phyloP scores from a whole-genome alignment of 2,329 filamentous ascomycete genomes.

The Emericellopsis cladophorae region DNA sequence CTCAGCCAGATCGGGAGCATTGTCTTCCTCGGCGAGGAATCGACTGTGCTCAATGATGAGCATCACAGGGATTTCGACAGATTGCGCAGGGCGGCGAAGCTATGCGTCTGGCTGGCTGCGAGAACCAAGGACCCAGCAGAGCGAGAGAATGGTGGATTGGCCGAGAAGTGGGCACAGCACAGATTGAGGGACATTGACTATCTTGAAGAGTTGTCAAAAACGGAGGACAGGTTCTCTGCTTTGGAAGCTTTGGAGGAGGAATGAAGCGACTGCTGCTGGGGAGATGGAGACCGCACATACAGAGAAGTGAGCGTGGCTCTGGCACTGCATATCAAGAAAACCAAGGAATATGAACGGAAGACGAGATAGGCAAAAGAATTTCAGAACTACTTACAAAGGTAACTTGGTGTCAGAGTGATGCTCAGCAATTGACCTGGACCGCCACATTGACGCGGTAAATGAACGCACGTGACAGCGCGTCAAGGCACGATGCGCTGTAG shows the following conservation, averaged over 20 bases:
- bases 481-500: background rate
- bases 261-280: too few species aligned
- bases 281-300: too few species aligned
- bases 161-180: conserved; percentile 10
- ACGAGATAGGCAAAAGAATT: too few species aligned
- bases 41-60: conserved; percentile 6
- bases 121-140: conserved; percentile 6
- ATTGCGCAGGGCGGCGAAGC: conserved; percentile 10
- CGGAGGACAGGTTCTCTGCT: too few species aligned
- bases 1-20: conserved; percentile 11
- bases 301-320: too few species aligned
- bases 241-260: too few species aligned
- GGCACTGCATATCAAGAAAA: too few species aligned
- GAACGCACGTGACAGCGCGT: conserved; percentile 2
- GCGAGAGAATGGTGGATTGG: conserved; percentile 4
- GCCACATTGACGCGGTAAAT: background rate
- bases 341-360: too few species aligned
- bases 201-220: conserved; percentile 7
- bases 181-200: conserved; percentile 12
- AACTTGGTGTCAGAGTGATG: too few species aligned
- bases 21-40: conserved; percentile 15
- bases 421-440: too few species aligned
- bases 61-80: conserved; percentile 10
- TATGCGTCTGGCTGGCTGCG: conserved; percentile 14
- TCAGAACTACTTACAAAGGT: too few species aligned